Evolutionary conservation across 78 protist species (phyloP), one percentile per base, ranked within the genome.

Genomic region (Dictyostelium brefeldianum): DNA sequence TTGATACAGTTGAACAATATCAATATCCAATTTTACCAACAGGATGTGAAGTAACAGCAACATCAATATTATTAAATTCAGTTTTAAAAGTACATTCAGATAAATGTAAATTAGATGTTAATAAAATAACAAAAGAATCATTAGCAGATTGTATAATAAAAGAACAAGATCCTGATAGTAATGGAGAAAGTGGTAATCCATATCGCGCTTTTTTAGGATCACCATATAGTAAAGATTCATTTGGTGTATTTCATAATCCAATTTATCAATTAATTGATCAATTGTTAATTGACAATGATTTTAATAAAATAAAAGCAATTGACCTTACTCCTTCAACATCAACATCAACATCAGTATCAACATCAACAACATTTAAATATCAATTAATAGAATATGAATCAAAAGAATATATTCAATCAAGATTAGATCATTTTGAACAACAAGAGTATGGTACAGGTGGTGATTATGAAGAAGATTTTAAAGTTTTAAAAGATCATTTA

Each of bases 31-130:
- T 50, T 11, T 51, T 87, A 29, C 93, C 93, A 18, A 87, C 93
- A 17, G 93, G 93, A 46, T 87, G 93, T 87, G 93, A 87, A 29
- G 93, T 87, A 7, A 87, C 93, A 18, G 31, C 84, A 27, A 25
- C 80, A 8, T 77, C 85, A n/a, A 87, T 87, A 15, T 62, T 87
- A 18, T 43, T 87, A 27, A 56, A 56, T 18, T n/a, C 48, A 43
- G 36, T 70, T 1, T 12, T 31, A 11, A 15, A 67, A 12, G 36
- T 11, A 6, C 75, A 67, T 67, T 10, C 9, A 22, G 59, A 53
- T 53, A 57, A n/a, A 22, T 57, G 67, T 57, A 36, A 54, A 29
- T 69, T 51, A 46, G 7, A 59, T 59, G 43, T 46, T 10, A n/a
- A 29, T 17, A 50, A n/a, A n/a, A 25, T 56, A 9, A 62, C 18